phyloP scores from a whole-genome alignment of 1,284 basidiomycete species.

The Pseudozyma thailandica region DNA sequence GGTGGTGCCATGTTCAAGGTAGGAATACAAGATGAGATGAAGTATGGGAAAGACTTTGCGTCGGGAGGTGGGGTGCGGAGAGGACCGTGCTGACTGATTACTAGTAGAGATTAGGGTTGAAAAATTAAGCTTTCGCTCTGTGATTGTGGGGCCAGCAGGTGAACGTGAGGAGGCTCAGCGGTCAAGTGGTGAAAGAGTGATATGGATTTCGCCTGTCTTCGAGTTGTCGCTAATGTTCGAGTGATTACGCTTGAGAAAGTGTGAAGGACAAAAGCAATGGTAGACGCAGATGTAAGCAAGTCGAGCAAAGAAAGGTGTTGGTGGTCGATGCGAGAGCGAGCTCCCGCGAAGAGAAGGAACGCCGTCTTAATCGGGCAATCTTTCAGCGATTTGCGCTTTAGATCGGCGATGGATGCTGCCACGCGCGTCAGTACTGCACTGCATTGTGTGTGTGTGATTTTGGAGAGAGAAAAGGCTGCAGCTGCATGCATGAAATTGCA shows the following conservation, averaged over 20 bases:
- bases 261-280: not conserved
- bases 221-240: too few relatives aligned
- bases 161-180: too few relatives aligned
- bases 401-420: conserved; percentile 1
- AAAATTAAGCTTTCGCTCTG: conserved; percentile 1
- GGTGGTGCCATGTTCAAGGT: conserved; percentile 1
- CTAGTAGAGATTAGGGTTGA: not conserved
- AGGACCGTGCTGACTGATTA: not conserved
- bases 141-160: too few relatives aligned
- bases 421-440: too few relatives aligned
- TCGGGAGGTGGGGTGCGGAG: not conserved
- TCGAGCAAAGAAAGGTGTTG: not conserved
- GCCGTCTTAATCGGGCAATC: too few relatives aligned
- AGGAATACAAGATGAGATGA: not conserved
- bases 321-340: conserved; percentile 5
- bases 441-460: not conserved
- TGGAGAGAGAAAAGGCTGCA: not conserved
- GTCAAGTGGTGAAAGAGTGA: too few relatives aligned
- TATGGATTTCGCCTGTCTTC: too few relatives aligned
- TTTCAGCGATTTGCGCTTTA: too few relatives aligned
- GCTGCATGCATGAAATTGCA: not conserved
- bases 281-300: not conserved
- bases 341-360: not conserved
- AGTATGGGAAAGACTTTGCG: not conserved
- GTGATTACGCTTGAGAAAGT: not conserved